Evolutionary conservation across 345 rosid species (phyloP), one percentile per base, ranked within the genome.

Genomic region (Salix purpurea): DNA sequence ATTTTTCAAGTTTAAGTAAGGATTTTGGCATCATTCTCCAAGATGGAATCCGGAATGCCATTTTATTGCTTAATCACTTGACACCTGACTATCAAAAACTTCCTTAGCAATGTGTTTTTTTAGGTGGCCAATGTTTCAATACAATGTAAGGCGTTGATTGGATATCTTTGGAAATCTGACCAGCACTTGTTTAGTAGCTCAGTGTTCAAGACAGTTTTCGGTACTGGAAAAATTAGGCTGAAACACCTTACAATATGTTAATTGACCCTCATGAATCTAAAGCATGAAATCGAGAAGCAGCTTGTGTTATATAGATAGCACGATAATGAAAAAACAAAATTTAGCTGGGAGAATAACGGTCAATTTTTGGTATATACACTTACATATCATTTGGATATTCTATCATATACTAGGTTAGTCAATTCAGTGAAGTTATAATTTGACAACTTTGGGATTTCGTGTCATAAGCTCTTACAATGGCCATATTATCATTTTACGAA

Each of bases 401-500:
- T 48, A 67, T 50, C 42, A 26, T 48, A 18, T 9, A 34, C 1
- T 52, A 4, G 8, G 42, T n/a, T 7, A 4, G 56, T 34, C 30
- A 52, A 67, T 50, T 65, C 2, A 0, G 58, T 13, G 7, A 32
- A 42, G 28, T 66, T 42, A 46, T 54, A 21, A 26, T 32, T 75
- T 54, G 67, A 14, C 8, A 11, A 65, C 24, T 67, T 10, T 73
- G 42, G 50, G 12, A 34, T 78, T 48, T 58, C 66, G 48, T 65
- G 7, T 54, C 34, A 7, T 4, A 21, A 65, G 71, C 14, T 10
- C 16, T 30, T 10, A 8, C 40, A 42, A 46, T 34, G 69, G 64
- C 28, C 11, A 7, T 7, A 70, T 72, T 70, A 74, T 74, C 77
- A 26, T 37, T 71, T 83, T 56, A 18, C 23, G 12, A 24, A 13